Base-by-base conservation (phyloP, 257 asterid genomes). In the Petunia axillaris region DNA sequence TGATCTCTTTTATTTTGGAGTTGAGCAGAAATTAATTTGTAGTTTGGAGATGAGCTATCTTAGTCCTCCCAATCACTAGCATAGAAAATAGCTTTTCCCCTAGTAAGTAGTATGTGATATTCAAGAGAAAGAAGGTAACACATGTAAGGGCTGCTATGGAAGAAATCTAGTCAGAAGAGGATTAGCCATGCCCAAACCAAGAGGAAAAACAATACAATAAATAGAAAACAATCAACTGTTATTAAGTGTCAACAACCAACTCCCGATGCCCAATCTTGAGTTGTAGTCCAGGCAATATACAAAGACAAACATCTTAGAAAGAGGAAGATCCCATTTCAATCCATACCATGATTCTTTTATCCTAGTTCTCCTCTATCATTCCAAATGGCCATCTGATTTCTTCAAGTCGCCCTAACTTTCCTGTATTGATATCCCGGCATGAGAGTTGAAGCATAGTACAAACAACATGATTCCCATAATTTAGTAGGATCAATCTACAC, bases 321-420 rank as follows among this genome's bases (percentile, higher is more conserved):
- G 25, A 71, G 77, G 60, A 46, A 71, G 25, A 25, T 5, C 16
- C 48, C 25, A 1, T 25, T 25, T 71, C 10, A 70, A 70, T 70
- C 58, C 46, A 70, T 46, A 16, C 76, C 41, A 70, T 70, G 10
- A 16, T n/a, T 44, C 4, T 70, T 70, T 58, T 44, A 70, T 70
- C 58, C 76, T 70, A 70, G 10, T 70, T 70, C 9, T 70, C 41
- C 2, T 16, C 41, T 70, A 70, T 70, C 59, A 70, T 16, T 70
- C 40, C 41, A 70, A 40, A 46, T 70, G 76, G 15, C 2, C 50
- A n/a, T 68, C 46, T 9, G 16, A 44, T 41, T 58, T 70, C 59
- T 70, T 70, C 58, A 46, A 16, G 76, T 16, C 59, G 44, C 40
- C 16, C 25, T 9, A 70, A 46, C 57, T n/a, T 25, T 70, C 59